Base-by-base conservation (phyloP, 768 basidiomycete species). In the Psilocybe cubensis region DNA sequence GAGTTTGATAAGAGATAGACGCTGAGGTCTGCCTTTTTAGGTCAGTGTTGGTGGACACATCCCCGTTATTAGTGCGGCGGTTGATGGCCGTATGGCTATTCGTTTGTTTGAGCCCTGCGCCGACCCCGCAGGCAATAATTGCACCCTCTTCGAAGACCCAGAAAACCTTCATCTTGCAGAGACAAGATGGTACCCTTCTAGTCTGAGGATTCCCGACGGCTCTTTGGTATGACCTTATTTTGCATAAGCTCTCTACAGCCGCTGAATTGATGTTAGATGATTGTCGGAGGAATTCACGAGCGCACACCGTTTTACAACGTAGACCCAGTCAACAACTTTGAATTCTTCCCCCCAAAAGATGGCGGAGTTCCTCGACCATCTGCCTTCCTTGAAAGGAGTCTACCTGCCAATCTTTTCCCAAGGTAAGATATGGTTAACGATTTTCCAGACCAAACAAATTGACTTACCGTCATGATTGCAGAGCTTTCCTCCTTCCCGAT, bases 231-330 rank as follows among this genome's bases (percentile, higher is more conserved):
- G 49, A n/a, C n/a, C 18, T 23, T 24, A 7, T 20, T 10, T 24
- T 27, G 10, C 29, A 8, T 7, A 29, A 12, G 11, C 10, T 18
- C 8, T n/a, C 67, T 79, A 56, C 65, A 70, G 12, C 4, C 12
- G 9, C 35, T 20, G 18, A 9, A 35, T 11, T 35, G 7, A 18
- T 29, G 10, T 23, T 23, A 68, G 69, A 71, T 72, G 65, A 58
- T 70, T 21, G 60, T 70, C 11, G 69, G 69, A 25, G 69, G 69
- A 8, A 66, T 70, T 10, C 69, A 70, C 33, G 65, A 70, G 24
- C 58, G 47, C 18, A 68, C 57, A 7, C 85, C 84, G 3, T 89
- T 86, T 78, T 86, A 87, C 67, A 87, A 88, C 64, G 84, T 81
- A 25, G 78, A 74, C 50, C 84, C 85, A 3, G 80, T 83, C 49